Evolutionary conservation across 2,329 filamentous ascomycete genomes (phyloP).

Genomic region (Trichoderma afroharzianum): DNA sequence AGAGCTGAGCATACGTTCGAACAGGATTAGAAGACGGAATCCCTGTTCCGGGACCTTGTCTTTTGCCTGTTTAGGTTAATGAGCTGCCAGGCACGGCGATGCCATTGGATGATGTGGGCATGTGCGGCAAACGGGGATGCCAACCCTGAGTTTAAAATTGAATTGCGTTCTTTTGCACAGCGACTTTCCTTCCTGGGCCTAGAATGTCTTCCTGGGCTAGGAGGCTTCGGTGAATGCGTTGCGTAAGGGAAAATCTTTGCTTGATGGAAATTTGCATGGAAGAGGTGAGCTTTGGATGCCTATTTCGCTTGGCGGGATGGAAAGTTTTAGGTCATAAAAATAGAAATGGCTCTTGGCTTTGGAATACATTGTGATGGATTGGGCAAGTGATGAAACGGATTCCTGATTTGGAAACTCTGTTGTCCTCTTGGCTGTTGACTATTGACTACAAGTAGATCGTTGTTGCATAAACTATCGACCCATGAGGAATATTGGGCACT

Average conservation of each 20-base stretch:
- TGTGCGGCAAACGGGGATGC: neutral
- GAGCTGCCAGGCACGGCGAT: neutral
- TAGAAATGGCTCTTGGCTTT: neutral
- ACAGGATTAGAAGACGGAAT: neutral
- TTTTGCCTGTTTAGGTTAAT: conserved; percentile 13
- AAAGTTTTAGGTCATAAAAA: neutral
- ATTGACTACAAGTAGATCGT: neutral
- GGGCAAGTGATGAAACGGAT: neutral
- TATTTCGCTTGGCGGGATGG: neutral
- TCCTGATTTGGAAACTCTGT: neutral
- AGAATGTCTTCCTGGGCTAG: too few species aligned
- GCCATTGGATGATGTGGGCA: neutral
- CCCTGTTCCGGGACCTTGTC: neutral
- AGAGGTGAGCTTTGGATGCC: neutral
- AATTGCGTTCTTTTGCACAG: neutral
- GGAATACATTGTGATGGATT: neutral
- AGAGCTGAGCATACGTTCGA: neutral
- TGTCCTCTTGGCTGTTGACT: neutral
- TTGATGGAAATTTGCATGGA: neutral
- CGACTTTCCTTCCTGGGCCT: neutral
- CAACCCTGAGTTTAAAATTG: neutral
- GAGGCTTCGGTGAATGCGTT: neutral
- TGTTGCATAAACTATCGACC: neutral
- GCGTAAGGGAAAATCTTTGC: neutral
- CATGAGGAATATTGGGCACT: neutral